These are phyloP conservation scores for Lizonia empirigonia DNA, from an alignment of 2,329 filamentous ascomycete species.

Conservation along the genomic window DNA sequence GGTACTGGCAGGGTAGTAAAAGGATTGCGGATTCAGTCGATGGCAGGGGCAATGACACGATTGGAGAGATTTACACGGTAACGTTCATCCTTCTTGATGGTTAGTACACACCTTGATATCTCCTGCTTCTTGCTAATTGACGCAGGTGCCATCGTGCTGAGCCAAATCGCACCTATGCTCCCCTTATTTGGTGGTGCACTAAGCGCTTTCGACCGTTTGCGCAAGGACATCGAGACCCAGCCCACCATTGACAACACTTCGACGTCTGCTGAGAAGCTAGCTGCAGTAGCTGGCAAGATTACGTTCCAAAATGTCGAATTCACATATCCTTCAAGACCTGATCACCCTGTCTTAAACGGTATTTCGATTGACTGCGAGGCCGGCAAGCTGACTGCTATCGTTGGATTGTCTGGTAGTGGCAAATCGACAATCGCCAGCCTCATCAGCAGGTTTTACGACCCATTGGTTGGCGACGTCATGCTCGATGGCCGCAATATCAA, in stretches of 20 bases:
- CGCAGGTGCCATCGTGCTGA: conserved; percentile 54
- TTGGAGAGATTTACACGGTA: conserved; percentile 61
- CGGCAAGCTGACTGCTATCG: conserved; percentile 51
- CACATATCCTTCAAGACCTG: conserved; percentile 50
- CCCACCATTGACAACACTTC: conserved; percentile 49
- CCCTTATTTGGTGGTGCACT: conserved; percentile 57
- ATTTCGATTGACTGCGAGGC: conserved; percentile 47
- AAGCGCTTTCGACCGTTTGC: conserved; percentile 63
- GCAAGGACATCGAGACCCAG: conserved; percentile 61
- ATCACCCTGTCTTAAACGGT: conserved; percentile 47
- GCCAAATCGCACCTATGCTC: conserved; percentile 55
- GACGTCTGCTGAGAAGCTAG: conserved; percentile 32
- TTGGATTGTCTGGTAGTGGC: conserved; percentile 51
- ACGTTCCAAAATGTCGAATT: conserved; percentile 50
- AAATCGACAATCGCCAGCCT: conserved; percentile 51
- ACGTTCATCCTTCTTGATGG: conserved; percentile 62
- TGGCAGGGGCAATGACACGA: conserved; percentile 38
- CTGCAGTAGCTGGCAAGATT: conserved; percentile 54
- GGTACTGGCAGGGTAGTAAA: conserved; percentile 70
- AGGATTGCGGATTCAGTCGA: conserved; percentile 56
- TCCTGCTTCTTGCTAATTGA: background rate
- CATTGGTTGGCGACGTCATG: conserved; percentile 61
- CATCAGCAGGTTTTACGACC: conserved; percentile 49
- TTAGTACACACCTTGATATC: conserved; percentile 22
- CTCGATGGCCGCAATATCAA: conserved; percentile 57